Evolutionary conservation across 768 basidiomycete species (phyloP).

Genomic region (Boletales sp.): DNA sequence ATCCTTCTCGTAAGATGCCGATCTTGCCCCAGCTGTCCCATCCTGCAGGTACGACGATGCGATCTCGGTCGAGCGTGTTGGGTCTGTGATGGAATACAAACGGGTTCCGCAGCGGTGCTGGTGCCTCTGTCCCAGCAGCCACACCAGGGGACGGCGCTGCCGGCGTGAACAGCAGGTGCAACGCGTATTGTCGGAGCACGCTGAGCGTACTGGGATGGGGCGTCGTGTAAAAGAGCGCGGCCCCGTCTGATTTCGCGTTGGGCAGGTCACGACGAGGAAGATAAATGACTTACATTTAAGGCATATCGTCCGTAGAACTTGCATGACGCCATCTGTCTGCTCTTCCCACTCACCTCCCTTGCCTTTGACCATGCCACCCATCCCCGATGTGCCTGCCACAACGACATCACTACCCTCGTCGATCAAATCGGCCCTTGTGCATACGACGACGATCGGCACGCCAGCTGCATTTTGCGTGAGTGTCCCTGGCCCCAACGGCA

Average conservation of each 20-base stretch:
- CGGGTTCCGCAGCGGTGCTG: slow-evolving; percentile 61
- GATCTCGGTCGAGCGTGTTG: slow-evolving; percentile 91
- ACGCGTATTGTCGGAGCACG: slow-evolving; percentile 75
- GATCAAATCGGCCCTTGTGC: slow-evolving; percentile 91
- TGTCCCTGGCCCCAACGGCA: slow-evolving; percentile 83
- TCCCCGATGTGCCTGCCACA: slow-evolving; percentile 67
- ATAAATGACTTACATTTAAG: slow-evolving; percentile 69
- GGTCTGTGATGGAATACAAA: slow-evolving; percentile 88
- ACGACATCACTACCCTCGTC: slow-evolving; percentile 75
- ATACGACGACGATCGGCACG: slow-evolving; percentile 83
- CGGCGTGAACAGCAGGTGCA: slow-evolving; percentile 62
- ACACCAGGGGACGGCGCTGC: slow-evolving; percentile 54
- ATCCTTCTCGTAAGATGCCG: slow-evolving; percentile 82
- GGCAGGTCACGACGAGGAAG: background rate
- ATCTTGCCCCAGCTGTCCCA: slow-evolving; percentile 99
- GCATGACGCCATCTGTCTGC: slow-evolving; percentile 91
- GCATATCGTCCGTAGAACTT: slow-evolving; percentile 89
- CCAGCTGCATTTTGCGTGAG: slow-evolving; percentile 86
- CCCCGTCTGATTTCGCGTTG: slow-evolving; percentile 63
- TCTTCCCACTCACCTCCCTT: slow-evolving; percentile 96
- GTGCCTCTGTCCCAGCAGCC: slow-evolving; percentile 30
- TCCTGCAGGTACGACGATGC: slow-evolving; percentile 87
- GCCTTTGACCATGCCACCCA: slow-evolving; percentile 89
- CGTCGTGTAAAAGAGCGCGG: slow-evolving; percentile 88
- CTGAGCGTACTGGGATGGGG: slow-evolving; percentile 72